Conservation (phyloP, 345 rosid genomes). For the Lepidium africanum region DNA sequence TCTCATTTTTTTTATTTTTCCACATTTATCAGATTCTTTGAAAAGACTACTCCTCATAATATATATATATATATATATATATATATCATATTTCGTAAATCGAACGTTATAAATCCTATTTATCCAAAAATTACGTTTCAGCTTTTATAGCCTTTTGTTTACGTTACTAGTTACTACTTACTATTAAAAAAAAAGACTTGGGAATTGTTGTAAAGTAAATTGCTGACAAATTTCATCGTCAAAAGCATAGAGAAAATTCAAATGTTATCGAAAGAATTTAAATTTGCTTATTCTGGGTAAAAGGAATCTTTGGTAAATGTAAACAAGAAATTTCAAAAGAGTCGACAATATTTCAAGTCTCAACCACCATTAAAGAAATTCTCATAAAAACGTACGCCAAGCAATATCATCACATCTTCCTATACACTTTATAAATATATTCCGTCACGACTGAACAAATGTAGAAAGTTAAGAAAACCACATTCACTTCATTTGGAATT, state of each 20-base stretch:
- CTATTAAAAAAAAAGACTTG: background rate
- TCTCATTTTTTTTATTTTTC: background rate
- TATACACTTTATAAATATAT: background rate
- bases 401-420: constrained; percentile 1
- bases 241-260: background rate
- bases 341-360: background rate
- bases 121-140: background rate
- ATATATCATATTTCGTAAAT: background rate
- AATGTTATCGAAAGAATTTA: background rate
- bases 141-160: background rate
- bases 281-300: background rate
- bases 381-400: background rate
- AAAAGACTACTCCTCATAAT: background rate
- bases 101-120: background rate
- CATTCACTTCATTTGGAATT: too few relatives aligned
- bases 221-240: background rate
- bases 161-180: background rate
- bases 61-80: background rate
- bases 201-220: background rate
- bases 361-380: background rate
- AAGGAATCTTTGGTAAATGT: background rate
- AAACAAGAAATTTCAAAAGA: background rate
- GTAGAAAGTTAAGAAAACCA: too few relatives aligned
- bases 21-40: background rate
- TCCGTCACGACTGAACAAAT: background rate